Base-by-base conservation (phyloP, 306 rosid species). In the Trifolium pratense region DNA sequence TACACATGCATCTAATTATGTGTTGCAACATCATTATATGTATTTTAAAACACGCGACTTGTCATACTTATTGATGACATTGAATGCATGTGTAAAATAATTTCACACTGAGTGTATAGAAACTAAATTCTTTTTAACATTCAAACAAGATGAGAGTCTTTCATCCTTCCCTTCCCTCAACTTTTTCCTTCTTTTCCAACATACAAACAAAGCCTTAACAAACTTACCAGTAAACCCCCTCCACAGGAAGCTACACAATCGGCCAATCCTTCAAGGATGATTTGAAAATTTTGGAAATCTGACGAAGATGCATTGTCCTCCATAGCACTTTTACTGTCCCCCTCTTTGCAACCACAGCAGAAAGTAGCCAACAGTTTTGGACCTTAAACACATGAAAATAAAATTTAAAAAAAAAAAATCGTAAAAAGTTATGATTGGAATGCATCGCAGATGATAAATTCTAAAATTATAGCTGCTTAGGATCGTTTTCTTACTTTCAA, bases 341-440 rank as follows among this genome's bases (percentile, higher is more conserved):
- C 85, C 80, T 79, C 90, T 52, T 80, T 77, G 76, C 89, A 87
- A 70, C 88, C 86, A 70, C 79, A 60, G 80, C 89, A 91, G 84
- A 93, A 91, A 9, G 72, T 56, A 14, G 42, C 88, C 88, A 93
- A 79, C 53, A 88, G 71, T 67, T 88, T 86, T 70, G 98, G 97
- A 88, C 97, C 98, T 93, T 79, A 48, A 90, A 51, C 49, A 59
- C 39, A 78, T 68, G 72, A 34, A 85, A 74, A 61, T 64, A 61
- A 63, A 78, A 73, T n/a, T n/a, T 43, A 31, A 32, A 11, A 36
- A 37, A 66, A 36, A 13, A 21, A 40, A 48, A 69, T n/a, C 57
- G 34, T 7, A 9, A 61, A 67, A 70, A 37, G 26, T 46, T 68
- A 31, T 64, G 57, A 80, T 29, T 43, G 18, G 63, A 68, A 65